Conservation (phyloP, 768 basidiomycete species). For the Boletus vinaceobasis region DNA sequence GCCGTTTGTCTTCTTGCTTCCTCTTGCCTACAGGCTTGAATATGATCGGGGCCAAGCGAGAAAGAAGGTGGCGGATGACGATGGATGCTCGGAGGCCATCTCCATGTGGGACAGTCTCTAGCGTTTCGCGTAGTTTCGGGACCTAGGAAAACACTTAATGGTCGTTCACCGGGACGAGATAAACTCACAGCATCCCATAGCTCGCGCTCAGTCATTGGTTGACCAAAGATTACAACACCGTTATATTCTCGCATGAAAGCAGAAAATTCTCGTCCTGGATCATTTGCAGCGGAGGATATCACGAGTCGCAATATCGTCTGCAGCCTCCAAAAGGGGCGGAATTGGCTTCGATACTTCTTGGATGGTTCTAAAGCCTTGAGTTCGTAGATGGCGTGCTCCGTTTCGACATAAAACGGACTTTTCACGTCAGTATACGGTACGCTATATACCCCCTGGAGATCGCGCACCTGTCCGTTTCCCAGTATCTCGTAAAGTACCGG, state of each 20-base stretch:
- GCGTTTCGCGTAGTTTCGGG: slow-evolving; percentile 13
- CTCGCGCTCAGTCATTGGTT: slow-evolving; percentile 20
- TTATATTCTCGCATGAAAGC: slow-evolving; percentile 37
- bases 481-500: slow-evolving; percentile 50
- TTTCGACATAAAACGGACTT: slow-evolving; percentile 68
- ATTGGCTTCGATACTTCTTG: slow-evolving; percentile 39
- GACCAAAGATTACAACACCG: slow-evolving; percentile 12
- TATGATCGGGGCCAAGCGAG: slow-evolving; percentile 4
- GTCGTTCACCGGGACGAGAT: neutral
- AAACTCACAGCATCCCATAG: slow-evolving; percentile 28
- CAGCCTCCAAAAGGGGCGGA: slow-evolving; percentile 48
- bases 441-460: neutral
- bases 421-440: neutral
- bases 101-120: slow-evolving; percentile 22
- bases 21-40: slow-evolving; percentile 9
- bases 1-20: neutral
- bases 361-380: slow-evolving; percentile 42
- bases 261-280: slow-evolving; percentile 29
- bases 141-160: slow-evolving; percentile 12
- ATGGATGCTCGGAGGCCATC: slow-evolving; percentile 20
- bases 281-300: slow-evolving; percentile 25
- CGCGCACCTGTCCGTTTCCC: slow-evolving; percentile 48
- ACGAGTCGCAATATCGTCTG: slow-evolving; percentile 52
- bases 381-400: slow-evolving; percentile 60
- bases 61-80: slow-evolving; percentile 20